Evolutionary conservation across 805 yeast genomes (phyloP).

Genomic region (Kodamaea kaohsiungensis): DNA sequence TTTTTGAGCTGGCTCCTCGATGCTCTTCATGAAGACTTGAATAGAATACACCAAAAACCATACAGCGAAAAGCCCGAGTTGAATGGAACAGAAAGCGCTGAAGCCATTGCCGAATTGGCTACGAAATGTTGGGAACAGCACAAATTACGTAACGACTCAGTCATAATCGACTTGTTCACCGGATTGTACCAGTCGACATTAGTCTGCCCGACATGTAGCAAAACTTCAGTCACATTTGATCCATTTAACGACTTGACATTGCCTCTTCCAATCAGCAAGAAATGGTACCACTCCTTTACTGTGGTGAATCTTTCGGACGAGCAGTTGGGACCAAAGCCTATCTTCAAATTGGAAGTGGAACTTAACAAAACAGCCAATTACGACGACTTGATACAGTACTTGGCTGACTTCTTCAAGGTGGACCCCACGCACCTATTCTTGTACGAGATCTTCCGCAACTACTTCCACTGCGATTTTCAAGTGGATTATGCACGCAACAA

Average conservation of each 20-base stretch:
- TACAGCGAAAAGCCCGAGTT: slow-evolving; percentile 86
- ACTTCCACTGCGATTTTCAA: slow-evolving; percentile 70
- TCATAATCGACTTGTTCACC: slow-evolving; percentile 81
- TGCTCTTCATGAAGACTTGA: slow-evolving; percentile 89
- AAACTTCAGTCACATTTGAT: slow-evolving; percentile 85
- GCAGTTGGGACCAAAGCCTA: slow-evolving; percentile 27
- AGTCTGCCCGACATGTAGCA: slow-evolving; percentile 80
- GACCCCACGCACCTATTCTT: slow-evolving; percentile 28
- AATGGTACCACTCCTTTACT: slow-evolving; percentile 68
- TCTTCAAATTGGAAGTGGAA: slow-evolving; percentile 64
- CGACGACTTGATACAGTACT: slow-evolving; percentile 59
- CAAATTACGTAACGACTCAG: slow-evolving; percentile 77
- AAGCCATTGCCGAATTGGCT: slow-evolving; percentile 64
- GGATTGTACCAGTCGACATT: slow-evolving; percentile 90
- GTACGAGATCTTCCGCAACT: slow-evolving; percentile 57
- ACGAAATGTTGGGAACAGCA: slow-evolving; percentile 79
- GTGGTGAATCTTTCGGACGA: slow-evolving; percentile 53
- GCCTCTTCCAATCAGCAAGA: slow-evolving; percentile 77
- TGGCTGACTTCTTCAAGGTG: slow-evolving; percentile 49
- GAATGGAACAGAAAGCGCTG: slow-evolving; percentile 40
- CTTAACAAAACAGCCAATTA: slow-evolving; percentile 64
- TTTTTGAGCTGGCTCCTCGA: slow-evolving; percentile 84
- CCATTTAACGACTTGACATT: slow-evolving; percentile 89
- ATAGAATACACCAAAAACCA: slow-evolving; percentile 80
- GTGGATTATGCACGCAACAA: slow-evolving; percentile 50